A percentile compares a stretch with the other conserved stretches of the same genome.
Evolutionary conservation across 2,329 filamentous ascomycete genomes (phyloP).

Genomic region (Alternaria atra): DNA sequence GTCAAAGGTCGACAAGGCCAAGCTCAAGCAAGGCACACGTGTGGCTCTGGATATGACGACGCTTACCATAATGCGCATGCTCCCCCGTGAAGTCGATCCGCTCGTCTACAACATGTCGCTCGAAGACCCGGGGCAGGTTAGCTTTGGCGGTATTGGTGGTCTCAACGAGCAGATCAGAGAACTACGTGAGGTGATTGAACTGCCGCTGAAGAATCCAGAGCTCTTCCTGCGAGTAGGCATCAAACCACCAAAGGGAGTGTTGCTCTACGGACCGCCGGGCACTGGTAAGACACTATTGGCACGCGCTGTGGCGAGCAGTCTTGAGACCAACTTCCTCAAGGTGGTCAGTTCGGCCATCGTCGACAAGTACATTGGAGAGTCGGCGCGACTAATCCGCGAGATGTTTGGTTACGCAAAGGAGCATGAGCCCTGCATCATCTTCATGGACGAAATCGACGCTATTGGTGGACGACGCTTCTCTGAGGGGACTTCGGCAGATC

Average conservation of each 20-base stretch:
- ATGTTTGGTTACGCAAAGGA: conserved; percentile 99
- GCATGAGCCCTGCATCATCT: conserved; percentile 99
- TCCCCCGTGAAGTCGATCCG: conserved; percentile 96
- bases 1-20: conserved; percentile 96
- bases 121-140: conserved; percentile 96
- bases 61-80: conserved; percentile 99
- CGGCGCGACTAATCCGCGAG: conserved; percentile 93
- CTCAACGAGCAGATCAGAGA: conserved; percentile 98
- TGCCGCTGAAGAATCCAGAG: conserved; percentile 98
- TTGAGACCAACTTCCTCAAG: conserved; percentile 98
- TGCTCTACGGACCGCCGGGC: conserved; percentile 94
- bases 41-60: conserved; percentile 99
- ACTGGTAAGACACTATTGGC: conserved; percentile 97
- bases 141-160: conserved; percentile 96
- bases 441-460: conserved; percentile 99
- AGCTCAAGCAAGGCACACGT: conserved; percentile 97
- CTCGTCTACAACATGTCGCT: conserved; percentile 99
- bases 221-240: conserved; percentile 96
- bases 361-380: conserved; percentile 99
- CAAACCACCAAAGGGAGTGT: conserved; percentile 96
- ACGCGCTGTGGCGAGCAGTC: conserved; percentile 90
- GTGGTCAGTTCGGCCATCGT: conserved; percentile 99
- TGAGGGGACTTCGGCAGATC: conserved; percentile 95
- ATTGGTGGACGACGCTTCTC: conserved; percentile 97
- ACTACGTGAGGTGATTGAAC: conserved; percentile 94